A percentile compares a stretch with the other conserved stretches of the same genome.
phyloP scores from a whole-genome alignment of 257 asterid species.

The Ilex aquifolium region DNA sequence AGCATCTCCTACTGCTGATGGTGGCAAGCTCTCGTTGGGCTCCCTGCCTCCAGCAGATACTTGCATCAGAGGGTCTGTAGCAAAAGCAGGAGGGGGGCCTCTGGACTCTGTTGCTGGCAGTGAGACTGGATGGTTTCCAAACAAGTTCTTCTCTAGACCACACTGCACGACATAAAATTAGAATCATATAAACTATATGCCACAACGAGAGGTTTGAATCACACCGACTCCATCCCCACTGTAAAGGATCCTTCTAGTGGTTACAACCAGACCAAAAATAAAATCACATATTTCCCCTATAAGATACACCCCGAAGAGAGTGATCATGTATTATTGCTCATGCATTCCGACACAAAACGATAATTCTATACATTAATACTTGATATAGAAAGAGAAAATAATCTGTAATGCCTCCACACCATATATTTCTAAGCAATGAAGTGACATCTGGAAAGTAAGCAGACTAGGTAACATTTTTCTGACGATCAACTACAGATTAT shows the following conservation, averaged over 20 bases:
- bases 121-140: slow-evolving; percentile 82
- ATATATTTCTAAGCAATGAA: too few relatives aligned
- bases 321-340: background rate
- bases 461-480: too few relatives aligned
- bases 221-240: too few relatives aligned
- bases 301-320: too few relatives aligned
- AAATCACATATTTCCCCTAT: background rate
- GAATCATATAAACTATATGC: background rate
- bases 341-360: too few relatives aligned
- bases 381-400: too few relatives aligned
- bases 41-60: slow-evolving; percentile 11
- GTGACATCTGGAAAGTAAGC: too few relatives aligned
- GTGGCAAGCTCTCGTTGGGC: background rate
- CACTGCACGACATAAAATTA: slow-evolving; percentile 37
- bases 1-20: slow-evolving; percentile 34
- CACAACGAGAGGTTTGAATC: too few relatives aligned
- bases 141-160: slow-evolving; percentile 82
- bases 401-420: too few relatives aligned
- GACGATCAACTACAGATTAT: too few relatives aligned
- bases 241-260: background rate
- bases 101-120: slow-evolving; percentile 53
- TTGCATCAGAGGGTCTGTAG: slow-evolving; percentile 61
- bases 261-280: background rate
- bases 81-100: slow-evolving; percentile 84
- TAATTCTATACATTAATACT: too few relatives aligned